Percentiles rank a stretch among this genome's conserved stretches.
Conservation (phyloP, 306 rosid species). For the Betula pendula region DNA sequence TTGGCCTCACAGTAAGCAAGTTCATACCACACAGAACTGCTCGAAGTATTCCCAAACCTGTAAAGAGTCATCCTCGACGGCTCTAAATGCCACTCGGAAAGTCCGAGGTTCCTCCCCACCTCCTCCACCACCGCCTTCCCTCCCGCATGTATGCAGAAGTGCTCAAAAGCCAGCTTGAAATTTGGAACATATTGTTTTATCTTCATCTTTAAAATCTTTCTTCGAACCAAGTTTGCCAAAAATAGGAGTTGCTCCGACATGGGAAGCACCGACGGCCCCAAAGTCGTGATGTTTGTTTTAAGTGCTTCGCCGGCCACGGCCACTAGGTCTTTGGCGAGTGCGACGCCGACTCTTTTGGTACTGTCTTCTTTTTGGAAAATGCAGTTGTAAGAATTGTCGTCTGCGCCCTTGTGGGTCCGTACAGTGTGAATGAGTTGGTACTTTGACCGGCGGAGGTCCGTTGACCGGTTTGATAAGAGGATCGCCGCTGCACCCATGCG, state of each 20-base stretch:
- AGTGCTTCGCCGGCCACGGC: slow-evolving; percentile 1
- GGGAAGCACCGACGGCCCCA: slow-evolving; percentile 7
- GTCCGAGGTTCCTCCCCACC: background rate
- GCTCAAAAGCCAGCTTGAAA: slow-evolving; percentile 8
- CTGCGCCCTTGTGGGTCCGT: background rate
- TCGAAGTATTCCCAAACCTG: slow-evolving; percentile 7
- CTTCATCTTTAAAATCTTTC: background rate
- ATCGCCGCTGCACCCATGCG: slow-evolving; percentile 2
- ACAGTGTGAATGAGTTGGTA: background rate
- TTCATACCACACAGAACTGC: slow-evolving; percentile 7
- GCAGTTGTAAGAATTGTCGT: background rate
- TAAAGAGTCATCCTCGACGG: slow-evolving; percentile 6
- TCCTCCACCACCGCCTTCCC: slow-evolving; percentile 4
- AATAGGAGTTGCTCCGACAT: background rate
- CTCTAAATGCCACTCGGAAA: background rate
- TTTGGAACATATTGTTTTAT: slow-evolving; percentile 7
- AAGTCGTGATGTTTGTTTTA: background rate
- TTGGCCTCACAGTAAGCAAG: slow-evolving; percentile 1
- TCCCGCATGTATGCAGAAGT: slow-evolving; percentile 6
- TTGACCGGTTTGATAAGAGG: background rate
- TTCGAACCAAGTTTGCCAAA: background rate
- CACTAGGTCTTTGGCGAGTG: slow-evolving; percentile 1
- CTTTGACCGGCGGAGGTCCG: background rate
- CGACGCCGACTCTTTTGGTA: background rate
- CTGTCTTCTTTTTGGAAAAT: background rate